phyloP scores from a whole-genome alignment of 306 rosid genomes.

The Echinosophora koreensis region DNA sequence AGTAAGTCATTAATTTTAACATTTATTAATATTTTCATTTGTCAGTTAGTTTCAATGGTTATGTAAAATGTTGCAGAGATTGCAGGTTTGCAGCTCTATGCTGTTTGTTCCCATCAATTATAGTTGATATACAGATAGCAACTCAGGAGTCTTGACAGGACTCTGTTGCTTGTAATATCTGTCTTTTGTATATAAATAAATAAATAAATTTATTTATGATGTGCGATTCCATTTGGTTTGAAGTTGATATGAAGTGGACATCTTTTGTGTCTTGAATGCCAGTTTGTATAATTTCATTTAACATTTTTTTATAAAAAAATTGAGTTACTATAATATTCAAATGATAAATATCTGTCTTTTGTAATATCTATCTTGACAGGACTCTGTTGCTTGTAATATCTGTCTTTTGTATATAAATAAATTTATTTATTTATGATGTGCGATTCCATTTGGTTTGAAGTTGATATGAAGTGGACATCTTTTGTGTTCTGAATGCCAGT shows the following conservation, averaged over 20 bases:
- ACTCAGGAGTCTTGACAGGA: constrained; percentile 11
- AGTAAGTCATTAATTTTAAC: constrained; percentile 60
- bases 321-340: constrained; percentile 1
- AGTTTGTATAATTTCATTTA: constrained; percentile 29
- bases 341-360: too few relatives aligned
- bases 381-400: constrained; percentile 26
- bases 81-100: constrained; percentile 16
- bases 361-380: constrained; percentile 11
- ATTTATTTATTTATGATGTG: not conserved
- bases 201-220: not conserved
- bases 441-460: constrained; percentile 20
- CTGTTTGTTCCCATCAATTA: constrained; percentile 17
- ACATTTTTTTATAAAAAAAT: not conserved
- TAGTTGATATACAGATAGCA: constrained; percentile 39
- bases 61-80: constrained; percentile 24
- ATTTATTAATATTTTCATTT: constrained; percentile 16
- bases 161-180: constrained; percentile 30
- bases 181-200: constrained; percentile 15
- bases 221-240: constrained; percentile 7
- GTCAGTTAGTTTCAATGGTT: constrained; percentile 15
- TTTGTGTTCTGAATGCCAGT: constrained; percentile 26
- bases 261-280: constrained; percentile 21
- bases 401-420: constrained; percentile 22
- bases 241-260: constrained; percentile 38
- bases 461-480: constrained; percentile 35